Conservation (phyloP, 1,284 basidiomycete genomes). For the Somion occarium region DNA sequence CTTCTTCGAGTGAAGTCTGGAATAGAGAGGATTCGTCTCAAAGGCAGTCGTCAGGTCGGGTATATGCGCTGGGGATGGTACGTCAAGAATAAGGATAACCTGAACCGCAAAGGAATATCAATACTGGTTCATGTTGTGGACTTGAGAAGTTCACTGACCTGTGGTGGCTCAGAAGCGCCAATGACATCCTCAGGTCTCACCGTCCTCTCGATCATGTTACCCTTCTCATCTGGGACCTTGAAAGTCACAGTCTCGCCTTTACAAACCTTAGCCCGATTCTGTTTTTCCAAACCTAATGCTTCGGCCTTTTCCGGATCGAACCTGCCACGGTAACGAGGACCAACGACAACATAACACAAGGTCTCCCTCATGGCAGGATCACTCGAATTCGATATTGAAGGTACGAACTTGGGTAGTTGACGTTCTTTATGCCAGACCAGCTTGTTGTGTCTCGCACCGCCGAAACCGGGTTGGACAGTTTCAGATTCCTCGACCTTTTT, state of each 20-base stretch:
- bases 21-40: conserved; percentile 44
- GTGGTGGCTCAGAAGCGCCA: conserved; percentile 44
- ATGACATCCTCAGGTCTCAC: conserved; percentile 59
- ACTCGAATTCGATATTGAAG: conserved; percentile 1
- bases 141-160: conserved; percentile 30
- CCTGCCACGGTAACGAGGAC: conserved; percentile 80
- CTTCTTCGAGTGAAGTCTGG: conserved; percentile 41
- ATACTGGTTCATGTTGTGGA: neutral
- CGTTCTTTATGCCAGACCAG: conserved; percentile 10
- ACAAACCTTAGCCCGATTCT: conserved; percentile 36
- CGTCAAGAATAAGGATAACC: conserved; percentile 59
- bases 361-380: conserved; percentile 24
- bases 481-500: neutral
- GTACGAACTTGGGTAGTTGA: conserved; percentile 22
- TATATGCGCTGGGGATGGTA: conserved; percentile 61
- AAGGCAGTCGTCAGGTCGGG: conserved; percentile 51
- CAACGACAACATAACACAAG: conserved; percentile 72
- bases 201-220: conserved; percentile 36
- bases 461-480: neutral
- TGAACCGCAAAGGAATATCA: conserved; percentile 20
- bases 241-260: conserved; percentile 55
- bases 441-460: neutral
- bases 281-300: conserved; percentile 57
- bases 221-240: conserved; percentile 39
- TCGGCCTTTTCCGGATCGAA: conserved; percentile 72